Conservation (phyloP, 768 basidiomycete species). For the Strobilomyces echinocephalus region DNA sequence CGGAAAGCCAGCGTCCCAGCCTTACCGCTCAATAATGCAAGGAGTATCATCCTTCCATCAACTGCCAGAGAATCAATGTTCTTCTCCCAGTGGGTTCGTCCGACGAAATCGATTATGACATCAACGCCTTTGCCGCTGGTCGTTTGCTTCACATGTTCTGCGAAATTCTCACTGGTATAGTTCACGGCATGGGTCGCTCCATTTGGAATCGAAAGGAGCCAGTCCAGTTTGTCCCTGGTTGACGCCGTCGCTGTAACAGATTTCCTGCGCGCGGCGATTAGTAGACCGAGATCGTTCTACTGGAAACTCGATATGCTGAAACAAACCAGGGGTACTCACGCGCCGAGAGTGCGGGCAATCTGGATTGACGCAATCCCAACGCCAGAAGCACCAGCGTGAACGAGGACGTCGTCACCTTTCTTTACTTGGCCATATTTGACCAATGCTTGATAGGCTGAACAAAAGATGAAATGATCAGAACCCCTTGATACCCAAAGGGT, state of each 20-base stretch:
- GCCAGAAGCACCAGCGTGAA: conserved; percentile 90
- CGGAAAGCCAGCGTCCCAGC: conserved; percentile 8
- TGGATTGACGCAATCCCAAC: conserved; percentile 89
- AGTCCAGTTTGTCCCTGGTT: conserved; percentile 74
- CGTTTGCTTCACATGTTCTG: conserved; percentile 60
- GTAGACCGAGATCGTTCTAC: not conserved
- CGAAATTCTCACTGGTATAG: conserved; percentile 82
- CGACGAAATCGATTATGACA: conserved; percentile 83
- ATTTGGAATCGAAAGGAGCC: conserved; percentile 59
- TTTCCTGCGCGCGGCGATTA: conserved; percentile 36
- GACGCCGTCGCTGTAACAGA: conserved; percentile 85
- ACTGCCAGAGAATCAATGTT: conserved; percentile 66
- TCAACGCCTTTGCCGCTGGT: conserved; percentile 73
- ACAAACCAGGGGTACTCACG: conserved; percentile 45
- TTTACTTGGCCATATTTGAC: conserved; percentile 66
- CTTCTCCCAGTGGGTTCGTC: conserved; percentile 65
- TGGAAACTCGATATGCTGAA: conserved; percentile 1
- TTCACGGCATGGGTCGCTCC: conserved; percentile 76
- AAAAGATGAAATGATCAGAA: conserved; percentile 3
- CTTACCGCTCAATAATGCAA: conserved; percentile 64
- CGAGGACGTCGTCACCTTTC: conserved; percentile 67
- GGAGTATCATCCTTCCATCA: conserved; percentile 72
- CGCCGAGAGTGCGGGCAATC: conserved; percentile 67
- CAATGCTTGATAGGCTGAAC: conserved; percentile 56
- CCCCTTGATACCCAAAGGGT: not conserved